Base-by-base conservation (phyloP, 2,329 filamentous ascomycete genomes). In the Hymenotorrendiella dingleyae region DNA sequence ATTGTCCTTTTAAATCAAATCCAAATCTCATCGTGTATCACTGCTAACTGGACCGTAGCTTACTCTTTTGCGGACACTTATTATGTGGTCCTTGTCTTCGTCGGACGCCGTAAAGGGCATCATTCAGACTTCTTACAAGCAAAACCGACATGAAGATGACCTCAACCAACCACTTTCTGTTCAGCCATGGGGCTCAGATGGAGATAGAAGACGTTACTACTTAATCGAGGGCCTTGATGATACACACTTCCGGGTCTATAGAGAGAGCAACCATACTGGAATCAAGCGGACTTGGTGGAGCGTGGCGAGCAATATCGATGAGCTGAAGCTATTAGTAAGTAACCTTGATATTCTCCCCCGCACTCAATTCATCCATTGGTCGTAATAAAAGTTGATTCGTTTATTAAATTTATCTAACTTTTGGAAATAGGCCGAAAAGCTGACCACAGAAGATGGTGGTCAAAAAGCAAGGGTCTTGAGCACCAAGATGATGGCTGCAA, bases 161-260 rank as follows among this genome's bases (percentile, higher is more conserved):
- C 62, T 78, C 35, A 96, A 96, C 61, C 88, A 96, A 54, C 85
- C 90, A 7, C 72, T 94, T 26, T 90, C 88, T 1, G 86, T 95
- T 34, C 89, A 94, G 61, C 81, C 88, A 4, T 96, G 90, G 90
- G 90, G 90, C 7, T 76, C 79, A 10, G 90, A 95, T 62, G 87
- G 86, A 51, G 82, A 95, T 56, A 94, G 93, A 70, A 82, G 93
- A 43, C 82, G 89, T 46, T 98, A 97, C 66, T 98, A 85, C 70
- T 72, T 98, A 36, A 78, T 98, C 49, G 93, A 98, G 66, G 93
- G 93, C 20, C 78, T 87, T 54, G 91, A 97, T 56, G 90, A 98
- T 64, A 97, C 91, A 3, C 78, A 85, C 49, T 98, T 98, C 64
- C 80, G 93, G 49, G 78, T 98, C 33, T 98, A 98, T 64, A 78